A percentile compares a stretch with the other conserved stretches of the same genome.
These are phyloP conservation scores for Diaporthe sp. DNA, from an alignment of 2,329 filamentous ascomycete genomes.

Conservation along the genomic window DNA sequence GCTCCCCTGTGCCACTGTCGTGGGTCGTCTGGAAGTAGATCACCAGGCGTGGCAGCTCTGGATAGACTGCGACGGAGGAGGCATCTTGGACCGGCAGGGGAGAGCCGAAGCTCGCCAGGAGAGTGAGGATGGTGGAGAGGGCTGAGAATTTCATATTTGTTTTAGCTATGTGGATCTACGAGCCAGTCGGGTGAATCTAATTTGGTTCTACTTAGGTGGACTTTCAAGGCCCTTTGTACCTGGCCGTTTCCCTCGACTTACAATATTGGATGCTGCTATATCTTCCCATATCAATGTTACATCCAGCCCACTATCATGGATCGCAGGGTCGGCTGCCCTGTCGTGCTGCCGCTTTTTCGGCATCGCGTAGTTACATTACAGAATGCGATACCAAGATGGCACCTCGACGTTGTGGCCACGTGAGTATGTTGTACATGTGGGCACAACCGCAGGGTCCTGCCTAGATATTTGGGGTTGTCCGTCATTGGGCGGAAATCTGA, in stretches of 20 bases:
- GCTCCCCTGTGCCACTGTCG: slow-evolving; percentile 48
- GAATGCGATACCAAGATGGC: not conserved
- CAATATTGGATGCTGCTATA: not conserved
- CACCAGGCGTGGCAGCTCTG: slow-evolving; percentile 57
- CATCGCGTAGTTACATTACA: not conserved
- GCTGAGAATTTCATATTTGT: not conserved
- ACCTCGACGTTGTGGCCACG: not conserved
- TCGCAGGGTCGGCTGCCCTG: slow-evolving; percentile 2
- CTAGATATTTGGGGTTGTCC: not conserved
- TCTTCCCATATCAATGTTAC: slow-evolving; percentile 2
- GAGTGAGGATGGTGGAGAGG: not conserved
- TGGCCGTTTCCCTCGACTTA: not conserved
- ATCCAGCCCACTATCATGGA: slow-evolving; percentile 7
- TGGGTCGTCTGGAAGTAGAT: slow-evolving; percentile 68
- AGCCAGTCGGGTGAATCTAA: not conserved
- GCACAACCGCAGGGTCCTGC: slow-evolving; percentile 17
- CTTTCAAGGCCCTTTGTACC: not conserved
- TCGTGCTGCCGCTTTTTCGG: not conserved
- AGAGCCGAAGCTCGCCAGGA: not conserved
- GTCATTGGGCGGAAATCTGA: not conserved
- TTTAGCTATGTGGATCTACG: not conserved
- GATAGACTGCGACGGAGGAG: not conserved
- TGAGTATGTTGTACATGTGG: slow-evolving; percentile 22
- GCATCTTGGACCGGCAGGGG: slow-evolving; percentile 29
- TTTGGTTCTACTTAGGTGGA: not conserved